phyloP scores from a whole-genome alignment of 495 filamentous ascomycete species.

The Pyrenopolyporus hunteri region DNA sequence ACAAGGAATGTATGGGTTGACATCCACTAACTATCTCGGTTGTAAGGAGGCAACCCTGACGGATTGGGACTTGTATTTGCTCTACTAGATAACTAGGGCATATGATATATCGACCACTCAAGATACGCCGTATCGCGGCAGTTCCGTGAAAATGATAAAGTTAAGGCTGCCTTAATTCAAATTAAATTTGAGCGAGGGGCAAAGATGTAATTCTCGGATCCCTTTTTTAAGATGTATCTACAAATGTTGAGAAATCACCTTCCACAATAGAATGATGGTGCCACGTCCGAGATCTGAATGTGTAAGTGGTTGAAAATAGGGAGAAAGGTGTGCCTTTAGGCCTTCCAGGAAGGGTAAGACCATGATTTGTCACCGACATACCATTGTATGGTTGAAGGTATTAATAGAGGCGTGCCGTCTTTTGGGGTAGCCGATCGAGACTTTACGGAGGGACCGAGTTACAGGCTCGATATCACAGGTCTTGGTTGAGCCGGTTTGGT shows the following conservation, averaged over 20 bases:
- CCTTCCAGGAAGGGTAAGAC: neutral
- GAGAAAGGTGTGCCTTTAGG: neutral
- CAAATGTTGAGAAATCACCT: constrained; percentile 2
- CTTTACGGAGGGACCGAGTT: neutral
- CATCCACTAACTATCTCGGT: neutral
- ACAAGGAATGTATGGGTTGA: neutral
- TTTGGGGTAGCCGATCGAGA: neutral
- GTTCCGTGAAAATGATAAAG: too few species aligned
- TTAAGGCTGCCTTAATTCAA: neutral
- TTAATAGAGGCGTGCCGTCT: neutral
- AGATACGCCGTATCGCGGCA: too few species aligned
- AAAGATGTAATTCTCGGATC: constrained; percentile 5
- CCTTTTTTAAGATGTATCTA: neutral
- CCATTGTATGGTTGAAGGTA: constrained; percentile 9
- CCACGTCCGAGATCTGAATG: neutral
- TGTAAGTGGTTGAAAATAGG: too few species aligned
- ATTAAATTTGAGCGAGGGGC: neutral
- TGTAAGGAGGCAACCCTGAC: neutral
- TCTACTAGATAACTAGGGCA: too few species aligned
- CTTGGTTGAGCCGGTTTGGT: neutral
- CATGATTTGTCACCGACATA: neutral
- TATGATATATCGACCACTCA: neutral
- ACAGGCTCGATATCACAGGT: neutral
- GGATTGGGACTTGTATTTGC: constrained; percentile 3
- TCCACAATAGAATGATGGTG: neutral